phyloP scores from a whole-genome alignment of 2,329 filamentous ascomycete genomes.

The Fusarium nanum region DNA sequence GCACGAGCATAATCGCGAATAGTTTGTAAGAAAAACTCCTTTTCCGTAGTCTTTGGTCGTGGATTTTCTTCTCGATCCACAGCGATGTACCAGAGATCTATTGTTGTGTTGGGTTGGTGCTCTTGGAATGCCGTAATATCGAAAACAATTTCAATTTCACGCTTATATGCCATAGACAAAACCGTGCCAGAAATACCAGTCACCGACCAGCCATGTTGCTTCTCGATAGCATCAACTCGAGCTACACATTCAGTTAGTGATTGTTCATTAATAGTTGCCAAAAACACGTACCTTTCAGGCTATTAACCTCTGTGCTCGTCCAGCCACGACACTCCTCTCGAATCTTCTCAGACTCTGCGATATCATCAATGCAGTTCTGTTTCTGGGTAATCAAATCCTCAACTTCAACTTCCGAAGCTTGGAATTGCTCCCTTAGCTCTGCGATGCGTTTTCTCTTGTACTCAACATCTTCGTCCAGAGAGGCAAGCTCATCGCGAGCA shows the following conservation, averaged over 20 bases:
- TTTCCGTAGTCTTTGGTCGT: slow-evolving; percentile 70
- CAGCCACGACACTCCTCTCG: slow-evolving; percentile 91
- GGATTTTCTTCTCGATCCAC: slow-evolving; percentile 65
- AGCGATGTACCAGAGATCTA: slow-evolving; percentile 78
- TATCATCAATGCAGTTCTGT: slow-evolving; percentile 76
- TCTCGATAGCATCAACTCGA: slow-evolving; percentile 73
- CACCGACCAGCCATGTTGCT: slow-evolving; percentile 77
- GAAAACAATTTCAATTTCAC: slow-evolving; percentile 79
- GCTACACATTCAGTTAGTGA: slow-evolving; percentile 62
- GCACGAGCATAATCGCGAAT: slow-evolving; percentile 75
- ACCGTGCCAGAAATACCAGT: slow-evolving; percentile 70
- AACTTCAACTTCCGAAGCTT: slow-evolving; percentile 74
- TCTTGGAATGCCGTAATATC: slow-evolving; percentile 71
- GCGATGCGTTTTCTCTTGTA: slow-evolving; percentile 75
- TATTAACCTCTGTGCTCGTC: slow-evolving; percentile 82
- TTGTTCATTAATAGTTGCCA: background rate
- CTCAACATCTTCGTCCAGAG: slow-evolving; percentile 75
- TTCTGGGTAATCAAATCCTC: slow-evolving; percentile 74
- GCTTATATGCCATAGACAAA: slow-evolving; percentile 79
- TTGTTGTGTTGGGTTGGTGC: slow-evolving; percentile 61
- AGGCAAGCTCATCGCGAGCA: slow-evolving; percentile 75
- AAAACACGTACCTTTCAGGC: slow-evolving; percentile 73
- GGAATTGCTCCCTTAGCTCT: slow-evolving; percentile 73
- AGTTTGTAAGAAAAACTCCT: slow-evolving; percentile 79
- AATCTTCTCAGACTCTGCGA: slow-evolving; percentile 83